phyloP scores from a whole-genome alignment of 495 filamentous ascomycete genomes.

The Aspergillus funiculosus region DNA sequence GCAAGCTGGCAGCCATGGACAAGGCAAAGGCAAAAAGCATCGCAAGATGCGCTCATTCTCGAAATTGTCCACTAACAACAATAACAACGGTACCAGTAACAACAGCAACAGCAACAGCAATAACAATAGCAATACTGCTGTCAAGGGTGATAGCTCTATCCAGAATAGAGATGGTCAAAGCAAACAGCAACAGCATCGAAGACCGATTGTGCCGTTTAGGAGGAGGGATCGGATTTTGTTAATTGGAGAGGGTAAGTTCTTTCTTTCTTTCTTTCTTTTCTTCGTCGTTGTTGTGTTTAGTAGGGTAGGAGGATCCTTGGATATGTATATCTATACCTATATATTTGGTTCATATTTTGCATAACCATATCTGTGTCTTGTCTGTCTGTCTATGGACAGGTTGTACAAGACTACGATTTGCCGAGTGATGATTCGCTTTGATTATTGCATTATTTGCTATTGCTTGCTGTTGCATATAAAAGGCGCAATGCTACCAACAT shows the following conservation, averaged over 20 bases:
- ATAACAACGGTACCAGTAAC: neutral
- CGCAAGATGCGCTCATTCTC: conserved; percentile 27
- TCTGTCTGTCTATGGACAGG: too few species aligned
- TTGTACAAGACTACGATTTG: too few species aligned
- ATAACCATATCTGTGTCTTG: too few species aligned
- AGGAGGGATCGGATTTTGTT: conserved; percentile 68
- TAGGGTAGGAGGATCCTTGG: neutral
- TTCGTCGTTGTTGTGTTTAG: neutral
- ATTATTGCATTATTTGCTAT: too few species aligned
- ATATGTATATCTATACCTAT: conserved; percentile 5
- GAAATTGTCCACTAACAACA: conserved; percentile 17
- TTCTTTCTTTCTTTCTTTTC: conserved; percentile 8
- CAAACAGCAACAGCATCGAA: conserved; percentile 27
- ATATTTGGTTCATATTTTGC: neutral
- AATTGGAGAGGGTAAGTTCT: conserved; percentile 67
- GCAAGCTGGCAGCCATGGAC: too few species aligned
- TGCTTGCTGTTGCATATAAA: too few species aligned
- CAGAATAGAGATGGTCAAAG: neutral
- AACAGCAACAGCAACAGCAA: neutral
- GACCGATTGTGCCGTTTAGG: conserved; percentile 69
- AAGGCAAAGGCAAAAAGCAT: conserved; percentile 10
- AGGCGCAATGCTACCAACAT: too few species aligned
- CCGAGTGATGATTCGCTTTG: too few species aligned
- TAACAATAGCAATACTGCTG: neutral
- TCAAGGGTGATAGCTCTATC: neutral